A percentile compares a stretch with the other conserved stretches of the same genome.
Evolutionary conservation across 2,329 filamentous ascomycete genomes (phyloP).

Genomic region (Diplodia mutila): DNA sequence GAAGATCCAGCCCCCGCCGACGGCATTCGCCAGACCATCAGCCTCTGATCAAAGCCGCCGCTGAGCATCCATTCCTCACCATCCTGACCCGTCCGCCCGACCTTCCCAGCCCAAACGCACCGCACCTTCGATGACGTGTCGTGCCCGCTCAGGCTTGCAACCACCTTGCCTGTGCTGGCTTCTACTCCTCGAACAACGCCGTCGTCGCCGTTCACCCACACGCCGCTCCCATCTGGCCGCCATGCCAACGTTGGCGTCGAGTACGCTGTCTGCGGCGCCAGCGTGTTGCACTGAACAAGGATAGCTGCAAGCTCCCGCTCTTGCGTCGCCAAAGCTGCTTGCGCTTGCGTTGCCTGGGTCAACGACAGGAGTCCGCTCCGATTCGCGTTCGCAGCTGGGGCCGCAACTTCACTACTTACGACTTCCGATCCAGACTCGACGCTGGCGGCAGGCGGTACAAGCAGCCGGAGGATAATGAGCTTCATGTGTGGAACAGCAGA

Average conservation of each 20-base stretch:
- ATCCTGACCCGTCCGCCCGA: constrained; percentile 37
- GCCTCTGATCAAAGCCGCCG: constrained; percentile 66
- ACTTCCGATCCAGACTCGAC: neutral
- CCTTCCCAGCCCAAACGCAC: constrained; percentile 59
- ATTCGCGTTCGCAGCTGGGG: neutral
- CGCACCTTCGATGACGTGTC: constrained; percentile 62
- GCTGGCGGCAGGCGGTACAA: constrained; percentile 50
- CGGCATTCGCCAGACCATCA: constrained; percentile 58
- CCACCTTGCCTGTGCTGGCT: constrained; percentile 60
- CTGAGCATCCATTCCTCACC: constrained; percentile 61
- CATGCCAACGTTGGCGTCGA: constrained; percentile 65
- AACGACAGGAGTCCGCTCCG: constrained; percentile 27
- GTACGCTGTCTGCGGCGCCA: constrained; percentile 67
- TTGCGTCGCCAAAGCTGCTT: constrained; percentile 55
- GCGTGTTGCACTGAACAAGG: constrained; percentile 61
- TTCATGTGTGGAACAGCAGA: constrained; percentile 66
- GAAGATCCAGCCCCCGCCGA: constrained; percentile 7
- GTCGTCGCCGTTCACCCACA: constrained; percentile 69
- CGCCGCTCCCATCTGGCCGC: constrained; percentile 63
- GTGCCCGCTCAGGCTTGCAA: constrained; percentile 57
- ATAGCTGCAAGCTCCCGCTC: constrained; percentile 64
- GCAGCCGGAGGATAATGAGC: constrained; percentile 60
- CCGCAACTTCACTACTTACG: neutral
- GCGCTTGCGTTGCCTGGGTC: constrained; percentile 57
- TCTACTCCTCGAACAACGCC: constrained; percentile 65